Conservation (phyloP, 352 stramenopile genomes). For the Pythium periplocum region DNA sequence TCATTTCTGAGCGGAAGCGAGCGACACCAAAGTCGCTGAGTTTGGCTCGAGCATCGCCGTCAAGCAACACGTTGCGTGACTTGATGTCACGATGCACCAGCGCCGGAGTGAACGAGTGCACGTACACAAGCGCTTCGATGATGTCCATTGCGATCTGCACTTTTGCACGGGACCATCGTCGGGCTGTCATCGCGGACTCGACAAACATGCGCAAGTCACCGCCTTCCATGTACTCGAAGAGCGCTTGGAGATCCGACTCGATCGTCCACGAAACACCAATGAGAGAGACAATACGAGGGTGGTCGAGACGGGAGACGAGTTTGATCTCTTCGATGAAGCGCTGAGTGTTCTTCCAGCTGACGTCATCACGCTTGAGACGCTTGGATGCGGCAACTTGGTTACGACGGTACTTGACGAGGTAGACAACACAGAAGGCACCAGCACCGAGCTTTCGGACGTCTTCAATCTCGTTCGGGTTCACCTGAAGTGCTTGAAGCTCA, state of each 20-base stretch:
- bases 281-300: slow-evolving; percentile 42
- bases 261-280: slow-evolving; percentile 56
- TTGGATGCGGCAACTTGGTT: slow-evolving; percentile 39
- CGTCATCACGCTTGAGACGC: slow-evolving; percentile 35
- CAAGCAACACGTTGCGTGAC: slow-evolving; percentile 49
- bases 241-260: slow-evolving; percentile 41
- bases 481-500: slow-evolving; percentile 28
- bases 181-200: slow-evolving; percentile 10
- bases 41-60: slow-evolving; percentile 23
- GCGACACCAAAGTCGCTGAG: slow-evolving; percentile 47
- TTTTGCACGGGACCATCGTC: slow-evolving; percentile 40
- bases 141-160: slow-evolving; percentile 50
- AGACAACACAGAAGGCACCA: slow-evolving; percentile 35
- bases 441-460: slow-evolving; percentile 31
- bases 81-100: slow-evolving; percentile 61
- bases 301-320: slow-evolving; percentile 36
- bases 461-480: slow-evolving; percentile 30
- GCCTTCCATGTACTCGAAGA: slow-evolving; percentile 65
- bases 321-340: slow-evolving; percentile 57
- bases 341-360: slow-evolving; percentile 33
- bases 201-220: slow-evolving; percentile 44
- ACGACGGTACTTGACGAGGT: slow-evolving; percentile 35
- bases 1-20: slow-evolving; percentile 26
- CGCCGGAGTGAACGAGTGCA: slow-evolving; percentile 55
- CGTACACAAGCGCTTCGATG: slow-evolving; percentile 57